Conservation (phyloP, 2,329 filamentous ascomycete genomes). For the Alternaria sp. region DNA sequence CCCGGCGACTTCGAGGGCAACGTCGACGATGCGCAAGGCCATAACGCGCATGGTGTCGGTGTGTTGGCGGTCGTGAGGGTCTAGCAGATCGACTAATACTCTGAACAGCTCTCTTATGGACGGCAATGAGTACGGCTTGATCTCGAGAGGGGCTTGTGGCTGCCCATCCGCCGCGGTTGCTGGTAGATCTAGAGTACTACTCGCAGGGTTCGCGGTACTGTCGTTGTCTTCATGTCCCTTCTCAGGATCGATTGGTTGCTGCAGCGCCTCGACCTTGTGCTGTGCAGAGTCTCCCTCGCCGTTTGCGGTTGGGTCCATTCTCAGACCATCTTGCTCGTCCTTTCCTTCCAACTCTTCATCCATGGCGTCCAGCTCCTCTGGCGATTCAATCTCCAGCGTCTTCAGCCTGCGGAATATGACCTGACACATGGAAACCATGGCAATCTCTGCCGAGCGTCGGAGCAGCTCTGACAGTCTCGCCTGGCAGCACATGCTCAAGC, state of each 20-base stretch:
- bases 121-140: conserved; percentile 89
- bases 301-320: conserved; percentile 80
- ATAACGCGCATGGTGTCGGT: conserved; percentile 97
- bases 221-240: conserved; percentile 45
- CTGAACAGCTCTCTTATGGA: conserved; percentile 94
- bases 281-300: conserved; percentile 60
- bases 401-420: conserved; percentile 95
- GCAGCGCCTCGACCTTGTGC: conserved; percentile 44
- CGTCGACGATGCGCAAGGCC: conserved; percentile 95
- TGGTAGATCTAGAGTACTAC: conserved; percentile 53
- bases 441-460: conserved; percentile 88
- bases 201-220: conserved; percentile 47
- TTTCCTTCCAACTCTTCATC: conserved; percentile 72
- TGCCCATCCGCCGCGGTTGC: conserved; percentile 50
- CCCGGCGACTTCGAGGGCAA: conserved; percentile 93
- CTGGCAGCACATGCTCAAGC: conserved; percentile 95
- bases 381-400: conserved; percentile 78
- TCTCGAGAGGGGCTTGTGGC: conserved; percentile 58
- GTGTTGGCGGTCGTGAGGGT: conserved; percentile 90
- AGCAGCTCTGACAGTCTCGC: conserved; percentile 88
- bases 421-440: conserved; percentile 99
- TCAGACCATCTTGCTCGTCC: conserved; percentile 69
- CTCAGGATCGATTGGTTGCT: conserved; percentile 41
- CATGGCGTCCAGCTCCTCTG: conserved; percentile 68
- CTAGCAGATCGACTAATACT: conserved; percentile 89